Base-by-base conservation (phyloP, 345 rosid species). In the Citrus mangshanensis region DNA sequence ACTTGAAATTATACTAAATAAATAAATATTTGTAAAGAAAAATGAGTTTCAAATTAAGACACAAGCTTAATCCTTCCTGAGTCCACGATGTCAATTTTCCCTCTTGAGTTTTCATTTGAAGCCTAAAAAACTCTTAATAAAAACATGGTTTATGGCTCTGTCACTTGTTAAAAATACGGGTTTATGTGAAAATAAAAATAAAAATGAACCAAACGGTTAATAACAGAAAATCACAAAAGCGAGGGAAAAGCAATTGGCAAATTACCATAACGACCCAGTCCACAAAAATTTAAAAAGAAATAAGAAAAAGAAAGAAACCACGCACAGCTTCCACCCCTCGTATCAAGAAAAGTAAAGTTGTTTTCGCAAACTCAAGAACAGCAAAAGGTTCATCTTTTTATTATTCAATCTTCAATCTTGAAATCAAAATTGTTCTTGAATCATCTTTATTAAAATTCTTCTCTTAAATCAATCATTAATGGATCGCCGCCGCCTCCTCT, bases 291-390 rank as follows among this genome's bases (percentile, higher is more conserved):
- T 35, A 10, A n/a, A 60, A 59, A 42, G 4, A 0, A 8, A 58
- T 35, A 24, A 1, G 5, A 38, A 56, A 69, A 77, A 66, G 22
- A 28, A 51, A n/a, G 62, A 13, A 55, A n/a, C 37, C 64, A 16
- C 68, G 1, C 27, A 55, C 65, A 7, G 58, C 16, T 10, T 32
- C 5, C 64, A 32, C 10, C 68, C 72, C 70, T 34, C 21, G 9
- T 30, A 30, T 13, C 75, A 72, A 80, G 80, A 49, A 83, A 76
- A 86, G 90, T 82, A 74, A 80, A 88, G 83, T 84, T 81, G 64
- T 76, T 77, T 24, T 55, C 81, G 69, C 59, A 8, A 77, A 35
- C 37, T 35, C 62, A 49, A 74, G 59, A 30, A 27, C 40, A 42
- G 34, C 25, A 7, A 7, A 27, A 28, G 58, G 55, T 62, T 68